A percentile compares a stretch with the other conserved stretches of the same genome.
Conservation (phyloP, 2,329 filamentous ascomycete genomes). For the Calonectria pseudoturangicola region DNA sequence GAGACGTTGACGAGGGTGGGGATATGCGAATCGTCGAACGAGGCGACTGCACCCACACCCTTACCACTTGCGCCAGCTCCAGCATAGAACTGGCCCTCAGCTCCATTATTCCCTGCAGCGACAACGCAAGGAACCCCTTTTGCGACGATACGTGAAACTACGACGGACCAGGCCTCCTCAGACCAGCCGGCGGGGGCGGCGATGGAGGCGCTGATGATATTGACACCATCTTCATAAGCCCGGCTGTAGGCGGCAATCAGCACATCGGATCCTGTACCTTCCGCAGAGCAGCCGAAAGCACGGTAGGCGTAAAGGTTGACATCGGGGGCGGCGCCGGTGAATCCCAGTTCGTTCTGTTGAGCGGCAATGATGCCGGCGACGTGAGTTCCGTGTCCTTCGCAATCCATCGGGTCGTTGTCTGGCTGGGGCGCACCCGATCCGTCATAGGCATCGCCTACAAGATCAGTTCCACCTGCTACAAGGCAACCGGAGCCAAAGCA, state of each 20-base stretch:
- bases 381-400: slow-evolving; percentile 76
- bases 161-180: slow-evolving; percentile 70
- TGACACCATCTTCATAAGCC: slow-evolving; percentile 75
- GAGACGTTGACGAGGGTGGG: slow-evolving; percentile 65
- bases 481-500: slow-evolving; percentile 77
- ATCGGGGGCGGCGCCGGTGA: slow-evolving; percentile 74
- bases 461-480: slow-evolving; percentile 74
- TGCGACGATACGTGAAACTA: slow-evolving; percentile 71
- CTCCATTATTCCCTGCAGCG: slow-evolving; percentile 72
- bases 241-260: slow-evolving; percentile 76
- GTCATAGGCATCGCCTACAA: slow-evolving; percentile 73
- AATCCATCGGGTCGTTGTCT: slow-evolving; percentile 73
- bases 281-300: slow-evolving; percentile 73
- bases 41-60: slow-evolving; percentile 68
- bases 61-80: slow-evolving; percentile 69
- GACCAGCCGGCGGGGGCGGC: slow-evolving; percentile 72
- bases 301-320: slow-evolving; percentile 74
- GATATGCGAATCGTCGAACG: slow-evolving; percentile 68
- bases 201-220: slow-evolving; percentile 75
- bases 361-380: slow-evolving; percentile 78
- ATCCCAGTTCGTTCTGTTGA: slow-evolving; percentile 70
- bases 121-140: slow-evolving; percentile 72
- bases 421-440: slow-evolving; percentile 64
- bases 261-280: slow-evolving; percentile 70
- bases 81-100: slow-evolving; percentile 68